phyloP scores from a whole-genome alignment of 2,329 filamentous ascomycete species.

The Ascochyta lentis region DNA sequence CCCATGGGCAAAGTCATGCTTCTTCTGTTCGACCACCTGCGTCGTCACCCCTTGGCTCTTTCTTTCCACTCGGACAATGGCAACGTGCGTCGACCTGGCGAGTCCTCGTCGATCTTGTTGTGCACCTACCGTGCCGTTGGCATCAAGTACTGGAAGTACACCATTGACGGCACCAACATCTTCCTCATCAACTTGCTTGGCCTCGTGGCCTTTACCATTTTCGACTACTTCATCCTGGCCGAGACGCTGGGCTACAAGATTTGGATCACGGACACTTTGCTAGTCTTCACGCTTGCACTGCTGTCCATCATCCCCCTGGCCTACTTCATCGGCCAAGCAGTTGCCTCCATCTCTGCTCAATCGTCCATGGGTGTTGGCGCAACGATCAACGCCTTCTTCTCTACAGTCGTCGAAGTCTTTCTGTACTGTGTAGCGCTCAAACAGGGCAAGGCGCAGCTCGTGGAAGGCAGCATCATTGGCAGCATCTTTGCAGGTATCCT shows the following conservation, averaged over 20 bases:
- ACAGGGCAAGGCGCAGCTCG: constrained; percentile 89
- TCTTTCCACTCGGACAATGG: constrained; percentile 89
- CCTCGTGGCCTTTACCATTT: constrained; percentile 91
- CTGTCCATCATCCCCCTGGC: constrained; percentile 94
- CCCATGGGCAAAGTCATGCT: constrained; percentile 97
- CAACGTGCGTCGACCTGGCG: constrained; percentile 73
- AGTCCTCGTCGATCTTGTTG: constrained; percentile 83
- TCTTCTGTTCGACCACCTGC: constrained; percentile 87
- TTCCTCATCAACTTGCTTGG: constrained; percentile 97
- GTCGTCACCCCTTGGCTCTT: constrained; percentile 88
- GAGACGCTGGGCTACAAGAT: constrained; percentile 71
- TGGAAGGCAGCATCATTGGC: constrained; percentile 95
- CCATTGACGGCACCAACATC: constrained; percentile 96
- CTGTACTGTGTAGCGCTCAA: constrained; percentile 93
- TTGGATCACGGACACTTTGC: constrained; percentile 79
- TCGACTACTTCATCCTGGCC: constrained; percentile 85
- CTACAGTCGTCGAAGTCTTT: constrained; percentile 95
- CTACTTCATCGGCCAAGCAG: constrained; percentile 98
- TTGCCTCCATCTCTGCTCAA: constrained; percentile 97
- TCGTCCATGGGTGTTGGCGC: constrained; percentile 98
- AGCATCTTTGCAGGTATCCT: constrained; percentile 97
- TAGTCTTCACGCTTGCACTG: constrained; percentile 83
- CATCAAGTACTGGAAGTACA: constrained; percentile 98
- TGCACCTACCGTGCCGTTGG: constrained; percentile 98
- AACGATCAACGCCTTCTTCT: constrained; percentile 98